These are phyloP conservation scores for Diaporthe australafricana DNA, from an alignment of 2,329 filamentous ascomycete genomes.

Conservation along the genomic window DNA sequence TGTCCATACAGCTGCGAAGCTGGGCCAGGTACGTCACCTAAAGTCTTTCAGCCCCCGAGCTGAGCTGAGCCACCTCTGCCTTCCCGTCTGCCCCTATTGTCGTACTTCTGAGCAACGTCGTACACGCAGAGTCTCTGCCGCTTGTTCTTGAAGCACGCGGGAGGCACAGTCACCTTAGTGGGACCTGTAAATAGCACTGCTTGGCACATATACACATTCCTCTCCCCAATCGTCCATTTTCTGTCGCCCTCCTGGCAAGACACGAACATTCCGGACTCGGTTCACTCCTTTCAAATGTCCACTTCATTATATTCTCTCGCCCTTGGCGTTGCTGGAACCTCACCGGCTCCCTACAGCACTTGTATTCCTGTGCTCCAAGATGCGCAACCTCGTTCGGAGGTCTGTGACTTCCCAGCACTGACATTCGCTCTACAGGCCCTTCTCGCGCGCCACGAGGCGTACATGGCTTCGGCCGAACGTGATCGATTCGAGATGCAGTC, in stretches of 20 bases:
- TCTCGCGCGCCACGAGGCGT: conserved; percentile 90
- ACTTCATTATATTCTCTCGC: conserved; percentile 11
- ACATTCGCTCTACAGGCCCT: conserved; percentile 85
- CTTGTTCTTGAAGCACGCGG: neutral
- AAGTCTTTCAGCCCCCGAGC: conserved; percentile 12
- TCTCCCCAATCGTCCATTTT: neutral
- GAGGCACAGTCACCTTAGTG: conserved; percentile 9
- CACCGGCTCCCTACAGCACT: conserved; percentile 1
- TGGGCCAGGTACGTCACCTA: conserved; percentile 83
- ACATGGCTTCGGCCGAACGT: conserved; percentile 90
- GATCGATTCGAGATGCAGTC: conserved; percentile 80
- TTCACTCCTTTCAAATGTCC: conserved; percentile 11
- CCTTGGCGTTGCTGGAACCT: conserved; percentile 24
- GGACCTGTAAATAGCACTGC: conserved; percentile 7
- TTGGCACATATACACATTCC: neutral
- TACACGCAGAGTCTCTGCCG: neutral
- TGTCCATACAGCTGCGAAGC: conserved; percentile 84
- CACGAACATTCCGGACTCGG: conserved; percentile 41
- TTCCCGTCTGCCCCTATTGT: neutral
- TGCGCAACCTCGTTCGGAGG: conserved; percentile 20
- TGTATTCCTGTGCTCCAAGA: conserved; percentile 29
- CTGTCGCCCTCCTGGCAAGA: conserved; percentile 10
- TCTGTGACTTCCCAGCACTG: conserved; percentile 64
- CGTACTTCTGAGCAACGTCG: conserved; percentile 20
- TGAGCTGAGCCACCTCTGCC: conserved; percentile 13